Conservation (phyloP, 75 land plant species). For the Chamaecyparis obtusa region DNA sequence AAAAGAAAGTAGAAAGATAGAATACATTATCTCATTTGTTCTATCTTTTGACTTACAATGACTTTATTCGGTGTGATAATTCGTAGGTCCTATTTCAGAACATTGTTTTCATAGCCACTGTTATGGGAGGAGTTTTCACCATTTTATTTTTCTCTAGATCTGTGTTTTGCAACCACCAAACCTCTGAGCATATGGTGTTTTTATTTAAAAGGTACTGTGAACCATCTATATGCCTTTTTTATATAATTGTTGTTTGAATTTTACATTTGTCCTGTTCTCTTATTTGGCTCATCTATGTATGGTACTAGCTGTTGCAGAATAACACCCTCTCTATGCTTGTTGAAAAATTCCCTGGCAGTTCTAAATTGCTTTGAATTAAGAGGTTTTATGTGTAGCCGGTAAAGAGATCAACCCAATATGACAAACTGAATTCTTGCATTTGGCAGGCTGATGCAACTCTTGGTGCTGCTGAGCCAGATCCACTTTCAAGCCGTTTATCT, state of each 20-base stretch:
- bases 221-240: too few species aligned
- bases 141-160: neutral
- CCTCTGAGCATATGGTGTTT: neutral
- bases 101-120: neutral
- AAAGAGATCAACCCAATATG: neutral
- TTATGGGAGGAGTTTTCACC: neutral
- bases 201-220: neutral
- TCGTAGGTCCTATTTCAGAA: neutral
- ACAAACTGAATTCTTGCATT: conserved; percentile 3
- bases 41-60: neutral
- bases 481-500: conserved; percentile 38
- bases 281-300: neutral
- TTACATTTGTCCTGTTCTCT: neutral
- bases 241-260: too few species aligned
- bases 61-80: neutral
- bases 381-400: neutral
- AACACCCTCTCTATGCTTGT: neutral
- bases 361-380: neutral
- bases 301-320: neutral
- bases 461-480: conserved; percentile 58
- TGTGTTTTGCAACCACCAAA: neutral
- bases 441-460: conserved; percentile 52
- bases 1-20: neutral
- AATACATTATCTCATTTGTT: neutral
- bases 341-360: neutral